phyloP scores from a whole-genome alignment of 306 rosid species.

The Corylus heterophylla region DNA sequence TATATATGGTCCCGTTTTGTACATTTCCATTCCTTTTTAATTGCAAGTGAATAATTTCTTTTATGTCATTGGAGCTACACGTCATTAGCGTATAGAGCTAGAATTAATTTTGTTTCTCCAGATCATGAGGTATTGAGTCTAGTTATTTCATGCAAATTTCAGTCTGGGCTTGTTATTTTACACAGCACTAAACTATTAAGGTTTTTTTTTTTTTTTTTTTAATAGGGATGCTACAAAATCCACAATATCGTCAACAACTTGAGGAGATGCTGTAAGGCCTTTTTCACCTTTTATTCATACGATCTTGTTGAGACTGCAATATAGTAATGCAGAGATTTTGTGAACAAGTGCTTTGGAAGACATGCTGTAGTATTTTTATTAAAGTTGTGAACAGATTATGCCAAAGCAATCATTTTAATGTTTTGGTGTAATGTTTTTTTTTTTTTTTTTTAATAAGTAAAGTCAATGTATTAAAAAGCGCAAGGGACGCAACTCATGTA shows the following conservation, averaged over 20 bases:
- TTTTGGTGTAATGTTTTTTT: neutral
- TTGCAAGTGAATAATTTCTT: neutral
- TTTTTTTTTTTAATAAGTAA: no score
- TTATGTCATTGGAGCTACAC: neutral
- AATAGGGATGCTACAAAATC: slow-evolving; percentile 96
- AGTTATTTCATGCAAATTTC: neutral
- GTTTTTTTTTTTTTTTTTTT: slow-evolving; percentile 25
- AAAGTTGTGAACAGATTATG: neutral
- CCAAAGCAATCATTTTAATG: neutral
- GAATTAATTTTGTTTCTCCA: slow-evolving; percentile 16
- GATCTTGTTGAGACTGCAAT: neutral
- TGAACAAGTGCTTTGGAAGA: neutral
- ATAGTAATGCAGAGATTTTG: neutral
- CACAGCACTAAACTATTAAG: neutral
- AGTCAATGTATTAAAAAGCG: no score
- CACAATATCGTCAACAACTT: slow-evolving; percentile 91
- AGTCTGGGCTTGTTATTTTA: neutral
- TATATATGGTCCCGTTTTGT: no score
- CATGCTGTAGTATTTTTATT: neutral
- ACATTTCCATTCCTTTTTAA: neutral
- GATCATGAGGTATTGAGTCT: neutral
- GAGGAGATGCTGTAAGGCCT: slow-evolving; percentile 92
- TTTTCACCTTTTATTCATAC: neutral
- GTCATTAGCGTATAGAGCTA: neutral
- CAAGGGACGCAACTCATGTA: no score